phyloP scores from a whole-genome alignment of 2,329 filamentous ascomycete genomes.

The Ophiosphaerella korrae region DNA sequence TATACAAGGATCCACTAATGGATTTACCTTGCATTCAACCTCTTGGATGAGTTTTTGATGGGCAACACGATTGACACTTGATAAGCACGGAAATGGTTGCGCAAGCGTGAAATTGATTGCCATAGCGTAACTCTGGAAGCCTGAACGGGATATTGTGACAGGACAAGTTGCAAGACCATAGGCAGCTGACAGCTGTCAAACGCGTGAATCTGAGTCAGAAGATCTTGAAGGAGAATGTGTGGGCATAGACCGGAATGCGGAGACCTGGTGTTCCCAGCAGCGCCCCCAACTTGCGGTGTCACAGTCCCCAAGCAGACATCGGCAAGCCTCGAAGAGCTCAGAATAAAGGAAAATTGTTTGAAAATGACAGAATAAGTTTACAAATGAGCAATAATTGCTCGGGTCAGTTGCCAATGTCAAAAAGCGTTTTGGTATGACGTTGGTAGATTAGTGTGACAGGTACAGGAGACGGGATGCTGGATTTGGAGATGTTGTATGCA shows the following conservation, averaged over 20 bases:
- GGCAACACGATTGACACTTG: neutral
- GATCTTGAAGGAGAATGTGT: neutral
- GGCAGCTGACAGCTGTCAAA: conserved; percentile 23
- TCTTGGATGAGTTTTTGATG: neutral
- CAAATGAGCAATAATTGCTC: neutral
- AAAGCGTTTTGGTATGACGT: neutral
- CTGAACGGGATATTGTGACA: neutral
- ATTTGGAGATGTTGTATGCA: no score
- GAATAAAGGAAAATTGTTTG: no score
- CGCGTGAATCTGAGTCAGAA: conserved; percentile 11
- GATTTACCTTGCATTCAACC: conserved; percentile 2
- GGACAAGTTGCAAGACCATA: conserved; percentile 5
- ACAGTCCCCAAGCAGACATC: no score
- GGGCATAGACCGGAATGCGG: conserved; percentile 1
- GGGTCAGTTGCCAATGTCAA: neutral
- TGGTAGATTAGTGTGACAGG: neutral
- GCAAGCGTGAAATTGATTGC: neutral
- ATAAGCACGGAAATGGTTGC: neutral
- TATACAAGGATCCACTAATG: neutral
- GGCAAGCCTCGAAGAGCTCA: no score
- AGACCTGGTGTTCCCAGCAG: neutral
- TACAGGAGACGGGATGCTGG: neutral
- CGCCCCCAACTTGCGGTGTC: no score
- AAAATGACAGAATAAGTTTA: no score
- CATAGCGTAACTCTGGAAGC: no score